Evolutionary conservation across 2,329 filamentous ascomycete genomes (phyloP), one percentile per base, ranked within the genome.

Genomic region (Aspergillus sp.): DNA sequence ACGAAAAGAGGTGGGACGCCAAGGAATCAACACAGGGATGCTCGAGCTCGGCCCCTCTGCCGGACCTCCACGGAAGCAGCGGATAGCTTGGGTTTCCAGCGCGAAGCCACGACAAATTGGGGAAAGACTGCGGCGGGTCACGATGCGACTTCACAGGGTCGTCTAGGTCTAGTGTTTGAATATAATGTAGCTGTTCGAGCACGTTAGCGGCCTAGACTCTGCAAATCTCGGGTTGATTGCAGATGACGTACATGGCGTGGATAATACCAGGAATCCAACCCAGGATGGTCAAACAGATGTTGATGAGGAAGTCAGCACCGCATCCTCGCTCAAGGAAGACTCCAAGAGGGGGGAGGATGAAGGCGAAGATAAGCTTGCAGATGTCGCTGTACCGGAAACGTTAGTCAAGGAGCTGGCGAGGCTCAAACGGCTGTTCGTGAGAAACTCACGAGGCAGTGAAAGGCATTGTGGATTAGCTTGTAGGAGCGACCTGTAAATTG

Each of bases 311-410:
- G 77, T 96, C 91, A 69, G 89, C 87, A 76, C 89, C 89, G 82
- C 93, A 96, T 73, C 93, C 93, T 71, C 90, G 88, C 89, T 97
- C 93, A 70, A 97, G 91, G 86, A 96, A 95, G 77, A 97, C 93
- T 83, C 93, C 93, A 59, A 97, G 82, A 76, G 93, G 93, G 60
- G 93, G 93, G 68, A 97, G 87, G 82, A 97, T 83, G 84, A 97
- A 84, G 84, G 93, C 93, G 82, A 96, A 85, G 81, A 96, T 86
- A 84, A 91, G 90, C 83, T 91, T 91, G 87, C 88, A 88, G 81
- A 91, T 87, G 77, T 91, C 89, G 77, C 88, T 90, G 71, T 41
- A 46, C 11, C 34, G 25, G 50, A 45, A 58, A n/a, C 46, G 62
- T 66, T 41, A 65, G 54, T 52, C 54, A 59, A 15, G 2, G 4